Conservation (phyloP, 2,329 filamentous ascomycete genomes). For the Apiospora koreana region DNA sequence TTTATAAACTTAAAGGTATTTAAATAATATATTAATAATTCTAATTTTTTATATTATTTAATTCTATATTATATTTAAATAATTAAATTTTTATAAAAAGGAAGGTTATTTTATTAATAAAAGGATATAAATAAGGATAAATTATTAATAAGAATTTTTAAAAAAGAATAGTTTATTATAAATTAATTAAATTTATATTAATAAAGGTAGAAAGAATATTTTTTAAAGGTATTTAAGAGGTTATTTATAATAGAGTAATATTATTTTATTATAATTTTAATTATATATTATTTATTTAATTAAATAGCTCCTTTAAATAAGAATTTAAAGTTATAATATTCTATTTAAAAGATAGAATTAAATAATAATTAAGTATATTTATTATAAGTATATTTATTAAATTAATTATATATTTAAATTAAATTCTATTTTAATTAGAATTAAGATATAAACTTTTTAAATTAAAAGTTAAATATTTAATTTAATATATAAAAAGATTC, state of each 20-base stretch:
- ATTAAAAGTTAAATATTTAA: background rate
- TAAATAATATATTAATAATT: background rate
- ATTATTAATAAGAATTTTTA: background rate
- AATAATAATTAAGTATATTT: background rate
- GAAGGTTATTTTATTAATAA: background rate
- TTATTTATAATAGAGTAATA: background rate
- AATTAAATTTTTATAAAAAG: background rate
- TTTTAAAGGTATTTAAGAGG: background rate
- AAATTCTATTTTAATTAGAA: background rate
- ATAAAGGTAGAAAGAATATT: background rate
- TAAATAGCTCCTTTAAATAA: background rate
- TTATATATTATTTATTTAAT: background rate
- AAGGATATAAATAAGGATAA: background rate
- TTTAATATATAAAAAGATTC: background rate
- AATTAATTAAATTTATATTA: background rate
- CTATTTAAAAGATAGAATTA: background rate
- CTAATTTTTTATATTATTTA: background rate
- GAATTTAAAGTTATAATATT: no score
- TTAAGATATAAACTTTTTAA: no score
- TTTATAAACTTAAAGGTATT: background rate
- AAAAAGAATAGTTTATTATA: background rate
- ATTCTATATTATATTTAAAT: background rate
- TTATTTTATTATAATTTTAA: background rate
- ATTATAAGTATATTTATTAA: background rate
- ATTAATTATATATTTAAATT: background rate